These are phyloP conservation scores for Psilocybe tampanensis DNA, from an alignment of 768 basidiomycete species.

Conservation along the genomic window DNA sequence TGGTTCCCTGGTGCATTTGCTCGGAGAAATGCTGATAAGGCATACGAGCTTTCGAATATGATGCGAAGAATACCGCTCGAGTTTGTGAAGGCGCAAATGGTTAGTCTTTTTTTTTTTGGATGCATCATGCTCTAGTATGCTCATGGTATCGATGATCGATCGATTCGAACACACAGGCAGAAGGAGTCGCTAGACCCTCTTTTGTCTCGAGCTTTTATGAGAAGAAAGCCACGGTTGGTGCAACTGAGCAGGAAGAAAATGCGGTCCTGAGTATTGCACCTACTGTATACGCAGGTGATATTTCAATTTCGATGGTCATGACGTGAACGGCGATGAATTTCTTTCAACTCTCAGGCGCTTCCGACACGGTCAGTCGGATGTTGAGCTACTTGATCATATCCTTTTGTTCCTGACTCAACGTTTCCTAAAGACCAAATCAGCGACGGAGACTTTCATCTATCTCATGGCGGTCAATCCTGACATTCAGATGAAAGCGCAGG, in stretches of 20 bases:
- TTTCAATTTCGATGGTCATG: too few relatives aligned
- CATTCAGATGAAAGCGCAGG: constrained; percentile 31
- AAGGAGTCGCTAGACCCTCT: constrained; percentile 11
- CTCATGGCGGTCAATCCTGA: constrained; percentile 30
- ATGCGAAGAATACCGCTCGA: constrained; percentile 12
- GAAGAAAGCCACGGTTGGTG: not conserved
- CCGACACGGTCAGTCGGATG: constrained; percentile 12
- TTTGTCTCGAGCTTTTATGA: constrained; percentile 7
- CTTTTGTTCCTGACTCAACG: not conserved
- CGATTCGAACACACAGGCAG: not conserved
- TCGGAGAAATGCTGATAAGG: not conserved
- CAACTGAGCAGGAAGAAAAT: constrained; percentile 12
- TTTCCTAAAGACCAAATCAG: constrained; percentile 11
- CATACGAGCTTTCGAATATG: not conserved
- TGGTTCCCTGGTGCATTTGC: constrained; percentile 17
- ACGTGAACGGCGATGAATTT: too few relatives aligned
- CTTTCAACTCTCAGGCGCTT: constrained; percentile 3
- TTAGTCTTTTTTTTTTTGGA: not conserved
- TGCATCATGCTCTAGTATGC: not conserved
- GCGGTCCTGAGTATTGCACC: constrained; percentile 11
- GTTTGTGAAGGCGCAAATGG: constrained; percentile 12
- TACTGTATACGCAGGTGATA: constrained; percentile 17
- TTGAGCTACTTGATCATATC: not conserved
- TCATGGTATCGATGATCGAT: not conserved
- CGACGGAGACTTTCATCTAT: constrained; percentile 26